Conservation (phyloP, 768 basidiomycete species). For the Tricholoma flavovirens region DNA sequence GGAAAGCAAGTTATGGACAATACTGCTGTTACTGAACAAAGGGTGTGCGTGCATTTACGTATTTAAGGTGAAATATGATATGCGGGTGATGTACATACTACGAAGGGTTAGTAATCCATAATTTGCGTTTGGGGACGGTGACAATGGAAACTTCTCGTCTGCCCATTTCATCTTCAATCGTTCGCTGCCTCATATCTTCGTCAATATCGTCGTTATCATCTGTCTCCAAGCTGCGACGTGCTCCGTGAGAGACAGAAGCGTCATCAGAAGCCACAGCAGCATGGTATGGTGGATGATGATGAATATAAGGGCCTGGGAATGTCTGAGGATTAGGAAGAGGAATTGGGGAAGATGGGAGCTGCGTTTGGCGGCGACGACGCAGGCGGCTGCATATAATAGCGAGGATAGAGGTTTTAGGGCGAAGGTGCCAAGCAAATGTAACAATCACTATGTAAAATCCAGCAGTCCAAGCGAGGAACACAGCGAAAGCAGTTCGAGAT, state of each 20-base stretch:
- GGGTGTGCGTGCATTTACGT: neutral
- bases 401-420: slow-evolving; percentile 53
- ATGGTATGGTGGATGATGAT: slow-evolving; percentile 65
- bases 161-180: slow-evolving; percentile 79
- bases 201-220: slow-evolving; percentile 68
- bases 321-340: slow-evolving; percentile 40
- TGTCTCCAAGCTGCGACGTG: slow-evolving; percentile 46
- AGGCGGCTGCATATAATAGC: slow-evolving; percentile 42
- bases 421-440: slow-evolving; percentile 50
- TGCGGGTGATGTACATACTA: slow-evolving; percentile 10
- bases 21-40: slow-evolving; percentile 6
- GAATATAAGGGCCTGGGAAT: slow-evolving; percentile 57
- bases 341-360: slow-evolving; percentile 24
- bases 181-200: slow-evolving; percentile 64
- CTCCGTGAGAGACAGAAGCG: slow-evolving; percentile 27
- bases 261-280: slow-evolving; percentile 37
- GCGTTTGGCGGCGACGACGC: slow-evolving; percentile 18
- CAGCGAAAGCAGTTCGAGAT: slow-evolving; percentile 48
- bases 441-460: slow-evolving; percentile 53
- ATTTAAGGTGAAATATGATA: neutral
- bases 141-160: slow-evolving; percentile 82
- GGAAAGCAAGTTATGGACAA: slow-evolving; percentile 9
- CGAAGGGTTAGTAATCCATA: slow-evolving; percentile 71
- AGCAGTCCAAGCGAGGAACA: slow-evolving; percentile 59
- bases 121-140: slow-evolving; percentile 65